A percentile compares a stretch with the other conserved stretches of the same genome.
phyloP scores from a whole-genome alignment of 2,329 filamentous ascomycete genomes.

The Alternaria consortialis region DNA sequence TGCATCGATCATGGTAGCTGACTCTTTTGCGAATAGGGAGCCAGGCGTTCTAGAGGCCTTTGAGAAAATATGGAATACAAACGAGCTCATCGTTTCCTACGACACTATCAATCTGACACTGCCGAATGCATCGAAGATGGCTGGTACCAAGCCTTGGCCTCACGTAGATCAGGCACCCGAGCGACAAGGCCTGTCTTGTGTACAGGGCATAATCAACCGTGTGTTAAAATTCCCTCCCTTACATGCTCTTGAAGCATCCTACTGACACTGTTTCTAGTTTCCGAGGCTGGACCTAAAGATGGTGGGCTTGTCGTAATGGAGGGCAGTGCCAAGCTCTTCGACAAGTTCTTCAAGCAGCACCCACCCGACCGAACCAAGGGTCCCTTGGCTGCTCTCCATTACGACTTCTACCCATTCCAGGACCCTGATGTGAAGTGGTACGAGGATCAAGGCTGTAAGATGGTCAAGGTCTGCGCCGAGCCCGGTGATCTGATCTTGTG shows the following conservation, averaged over 20 bases:
- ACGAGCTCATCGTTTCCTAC: conserved; percentile 42
- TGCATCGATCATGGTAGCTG: background rate
- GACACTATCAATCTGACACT: conserved; percentile 55
- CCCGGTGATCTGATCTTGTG: conserved; percentile 58
- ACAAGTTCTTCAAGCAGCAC: conserved; percentile 18
- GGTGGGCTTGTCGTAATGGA: conserved; percentile 58
- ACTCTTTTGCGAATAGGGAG: conserved; percentile 32
- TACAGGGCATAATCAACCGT: conserved; percentile 58
- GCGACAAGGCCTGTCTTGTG: conserved; percentile 46
- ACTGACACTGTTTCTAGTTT: conserved; percentile 5
- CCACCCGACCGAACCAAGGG: conserved; percentile 27
- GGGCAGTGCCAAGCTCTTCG: conserved; percentile 52
- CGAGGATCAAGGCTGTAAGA: conserved; percentile 50
- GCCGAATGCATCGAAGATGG: conserved; percentile 51
- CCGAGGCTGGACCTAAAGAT: conserved; percentile 52
- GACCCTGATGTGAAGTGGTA: conserved; percentile 56
- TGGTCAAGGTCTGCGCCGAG: conserved; percentile 53
- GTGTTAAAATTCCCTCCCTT: conserved; percentile 41
- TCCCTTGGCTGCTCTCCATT: conserved; percentile 12
- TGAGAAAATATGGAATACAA: conserved; percentile 53
- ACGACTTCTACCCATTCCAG: conserved; percentile 51
- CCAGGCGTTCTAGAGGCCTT: conserved; percentile 54
- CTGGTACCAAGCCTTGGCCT: conserved; percentile 50
- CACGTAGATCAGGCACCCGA: conserved; percentile 57
- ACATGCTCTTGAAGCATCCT: background rate